These are phyloP conservation scores for Arxiozyma bovina DNA, from an alignment of 1,139 yeast species.

Conservation along the genomic window DNA sequence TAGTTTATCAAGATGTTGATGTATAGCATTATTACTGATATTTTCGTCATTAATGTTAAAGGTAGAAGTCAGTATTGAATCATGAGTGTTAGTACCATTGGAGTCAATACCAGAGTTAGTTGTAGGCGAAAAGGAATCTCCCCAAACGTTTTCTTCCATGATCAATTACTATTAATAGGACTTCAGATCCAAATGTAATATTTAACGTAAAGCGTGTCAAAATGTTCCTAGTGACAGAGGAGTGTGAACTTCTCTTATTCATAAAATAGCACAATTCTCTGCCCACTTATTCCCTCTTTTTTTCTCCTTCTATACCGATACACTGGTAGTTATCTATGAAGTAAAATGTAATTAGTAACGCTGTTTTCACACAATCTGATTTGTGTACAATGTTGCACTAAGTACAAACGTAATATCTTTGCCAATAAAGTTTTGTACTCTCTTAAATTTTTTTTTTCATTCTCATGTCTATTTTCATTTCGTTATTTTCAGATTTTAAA, in stretches of 20 bases:
- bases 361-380: no score
- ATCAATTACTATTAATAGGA: constrained; percentile 3
- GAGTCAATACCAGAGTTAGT: neutral
- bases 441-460: no score
- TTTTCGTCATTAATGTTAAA: constrained; percentile 3
- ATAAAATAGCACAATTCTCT: neutral
- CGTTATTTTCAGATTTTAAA: neutral
- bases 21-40: constrained; percentile 17
- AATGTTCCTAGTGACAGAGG: neutral
- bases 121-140: constrained; percentile 1
- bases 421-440: neutral
- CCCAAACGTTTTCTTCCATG: constrained; percentile 12
- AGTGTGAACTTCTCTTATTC: neutral
- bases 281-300: neutral
- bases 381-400: neutral
- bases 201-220: neutral
- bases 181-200: neutral
- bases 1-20: neutral
- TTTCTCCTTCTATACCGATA: neutral
- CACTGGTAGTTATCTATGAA: neutral
- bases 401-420: no score
- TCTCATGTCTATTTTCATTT: neutral
- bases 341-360: neutral
- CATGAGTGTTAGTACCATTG: constrained; percentile 2
- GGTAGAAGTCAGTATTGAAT: neutral